Evolutionary conservation across 164 flowering plant genomes (phyloP).

Genomic region (Hamamelis virginiana): DNA sequence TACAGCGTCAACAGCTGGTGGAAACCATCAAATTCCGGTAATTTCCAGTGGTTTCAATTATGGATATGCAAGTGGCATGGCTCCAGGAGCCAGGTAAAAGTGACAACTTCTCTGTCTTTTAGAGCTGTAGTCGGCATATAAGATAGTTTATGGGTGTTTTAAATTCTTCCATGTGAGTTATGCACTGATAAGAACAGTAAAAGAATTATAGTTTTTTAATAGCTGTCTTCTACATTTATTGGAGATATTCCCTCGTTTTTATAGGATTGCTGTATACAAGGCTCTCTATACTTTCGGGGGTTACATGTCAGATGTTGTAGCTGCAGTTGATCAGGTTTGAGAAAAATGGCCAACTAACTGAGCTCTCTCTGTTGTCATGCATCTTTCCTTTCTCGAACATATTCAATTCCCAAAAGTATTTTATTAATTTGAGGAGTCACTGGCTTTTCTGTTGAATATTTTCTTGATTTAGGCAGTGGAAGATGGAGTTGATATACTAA

Average conservation of each 20-base stretch:
- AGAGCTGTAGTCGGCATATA: too few species aligned
- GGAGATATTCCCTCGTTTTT: background rate
- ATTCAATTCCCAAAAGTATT: too few species aligned
- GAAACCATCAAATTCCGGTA: slow-evolving; percentile 43
- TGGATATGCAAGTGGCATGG: slow-evolving; percentile 72
- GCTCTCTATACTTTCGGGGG: slow-evolving; percentile 60
- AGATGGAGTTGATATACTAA: slow-evolving; percentile 64
- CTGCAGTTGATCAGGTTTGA: slow-evolving; percentile 64
- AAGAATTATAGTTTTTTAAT: too few species aligned
- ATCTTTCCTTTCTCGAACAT: too few species aligned
- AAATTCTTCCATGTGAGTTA: too few species aligned
- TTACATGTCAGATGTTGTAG: slow-evolving; percentile 64
- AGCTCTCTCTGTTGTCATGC: too few species aligned
- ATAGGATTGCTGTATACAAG: slow-evolving; percentile 67
- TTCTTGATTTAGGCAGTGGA: slow-evolving; percentile 45
- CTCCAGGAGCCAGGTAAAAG: slow-evolving; percentile 68
- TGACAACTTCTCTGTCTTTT: too few species aligned
- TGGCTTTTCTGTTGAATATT: background rate
- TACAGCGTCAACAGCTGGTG: slow-evolving; percentile 63
- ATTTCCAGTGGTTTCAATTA: slow-evolving; percentile 44
- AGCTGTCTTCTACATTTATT: background rate
- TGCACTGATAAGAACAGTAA: too few species aligned
- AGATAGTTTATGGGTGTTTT: too few species aligned
- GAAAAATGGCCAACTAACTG: background rate
- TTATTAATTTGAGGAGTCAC: too few species aligned